Evolutionary conservation across 2,329 filamentous ascomycete genomes (phyloP).

Genomic region (Aspergillus phoenicis): DNA sequence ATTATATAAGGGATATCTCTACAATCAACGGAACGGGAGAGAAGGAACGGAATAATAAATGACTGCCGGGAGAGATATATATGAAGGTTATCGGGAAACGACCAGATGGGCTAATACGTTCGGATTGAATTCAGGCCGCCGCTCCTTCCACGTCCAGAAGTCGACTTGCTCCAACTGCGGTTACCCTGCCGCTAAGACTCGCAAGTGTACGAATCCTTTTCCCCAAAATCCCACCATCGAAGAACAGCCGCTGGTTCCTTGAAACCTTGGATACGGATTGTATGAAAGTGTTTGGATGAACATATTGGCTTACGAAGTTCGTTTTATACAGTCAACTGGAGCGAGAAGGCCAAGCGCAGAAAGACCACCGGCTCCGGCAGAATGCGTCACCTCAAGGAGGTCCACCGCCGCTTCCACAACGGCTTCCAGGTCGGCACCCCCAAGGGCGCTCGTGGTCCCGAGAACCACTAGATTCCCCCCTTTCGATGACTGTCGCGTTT

Average conservation of each 20-base stretch:
- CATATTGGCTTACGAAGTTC: conserved; percentile 33
- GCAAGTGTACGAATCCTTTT: conserved; percentile 79
- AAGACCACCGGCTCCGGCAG: conserved; percentile 98
- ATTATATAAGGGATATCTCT: conserved; percentile 13
- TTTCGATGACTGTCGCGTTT: conserved; percentile 39
- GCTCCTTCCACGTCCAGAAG: conserved; percentile 99
- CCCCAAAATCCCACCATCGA: background rate
- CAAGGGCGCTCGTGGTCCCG: conserved; percentile 75
- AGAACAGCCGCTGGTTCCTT: background rate
- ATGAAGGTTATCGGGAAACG: background rate
- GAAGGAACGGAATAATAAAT: conserved; percentile 12
- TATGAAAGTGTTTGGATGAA: background rate
- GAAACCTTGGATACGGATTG: background rate
- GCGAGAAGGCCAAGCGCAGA: conserved; percentile 99
- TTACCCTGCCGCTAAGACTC: conserved; percentile 94
- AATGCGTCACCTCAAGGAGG: conserved; percentile 90
- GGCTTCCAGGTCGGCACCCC: conserved; percentile 91
- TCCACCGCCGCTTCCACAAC: conserved; percentile 94
- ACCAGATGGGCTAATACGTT: conserved; percentile 34
- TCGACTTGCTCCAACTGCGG: conserved; percentile 94
- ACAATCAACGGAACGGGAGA: background rate
- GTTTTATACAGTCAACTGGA: conserved; percentile 83
- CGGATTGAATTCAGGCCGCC: conserved; percentile 66
- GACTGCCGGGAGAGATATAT: conserved; percentile 6
- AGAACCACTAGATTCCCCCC: conserved; percentile 44